Base-by-base conservation (phyloP, 306 rosid species). In the Oemleria cerasiformis region DNA sequence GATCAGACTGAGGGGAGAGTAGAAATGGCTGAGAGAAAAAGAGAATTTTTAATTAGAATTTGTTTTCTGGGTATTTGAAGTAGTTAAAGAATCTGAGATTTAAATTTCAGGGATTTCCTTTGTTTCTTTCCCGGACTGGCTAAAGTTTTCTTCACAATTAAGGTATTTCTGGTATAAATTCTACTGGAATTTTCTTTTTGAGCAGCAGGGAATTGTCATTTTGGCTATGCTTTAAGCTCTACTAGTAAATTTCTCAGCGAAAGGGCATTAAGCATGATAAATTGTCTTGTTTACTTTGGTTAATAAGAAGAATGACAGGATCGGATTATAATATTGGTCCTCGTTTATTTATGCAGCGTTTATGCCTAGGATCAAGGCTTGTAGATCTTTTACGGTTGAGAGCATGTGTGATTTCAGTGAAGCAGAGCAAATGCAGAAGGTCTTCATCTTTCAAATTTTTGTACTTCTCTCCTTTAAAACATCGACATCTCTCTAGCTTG, bases 361-460 rank as follows among this genome's bases (percentile, higher is more conserved):
- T 68, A 88, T 95, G 97, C 88, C 96, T 39, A 92, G 81, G 87
- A 89, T 95, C 84, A 95, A 84, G 96, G 79, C 86, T 3, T 79
- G 84, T 38, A 91, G 99, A 83, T 86, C 97, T 40, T 71, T 91
- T 78, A 84, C 77, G 7, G 86, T 86, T 7, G 97, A 84, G 15
- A 88, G 70, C 84, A 75, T 95, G 43, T 95, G 99, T 40, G 92
- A 88, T 71, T 95, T 95, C 72, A 83, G 81, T 73, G 90, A 89
- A 79, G 88, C 83, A 51, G 97, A 91, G 61, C 74, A 85, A 56
- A 85, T 81, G 82, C 84, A 76, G 47, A 82, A 88, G 86, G 96
- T 89, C 73, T 72, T 61, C 60, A 59, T 41, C 45, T 73, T 68
- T 21, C 71, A 58, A 73, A 6, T 17, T 47, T 30, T 63, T 47